Evolutionary conservation across 2,329 filamentous ascomycete species (phyloP), one percentile per base, ranked within the genome.

Genomic region (Fusarium devonianum): DNA sequence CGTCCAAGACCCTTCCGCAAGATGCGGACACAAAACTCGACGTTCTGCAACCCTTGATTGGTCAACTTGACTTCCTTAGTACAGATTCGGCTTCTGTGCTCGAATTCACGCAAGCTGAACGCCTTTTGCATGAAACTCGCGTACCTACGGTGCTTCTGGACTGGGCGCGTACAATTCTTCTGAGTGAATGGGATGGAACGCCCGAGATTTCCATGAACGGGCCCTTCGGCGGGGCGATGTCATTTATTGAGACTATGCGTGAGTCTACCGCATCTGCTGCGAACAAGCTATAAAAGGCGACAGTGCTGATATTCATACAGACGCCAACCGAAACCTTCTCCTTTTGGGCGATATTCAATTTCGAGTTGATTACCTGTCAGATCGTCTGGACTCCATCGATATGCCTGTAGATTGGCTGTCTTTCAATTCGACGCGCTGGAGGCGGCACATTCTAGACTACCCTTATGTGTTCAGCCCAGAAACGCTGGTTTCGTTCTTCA

Each of bases 111-210:
- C 71, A 77, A 26, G 56, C 74, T 1, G 83, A 83, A 51, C 76
- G 77, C n/a, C 73, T 75, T 11, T 62, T 82, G 16, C 84, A 84
- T 56, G 82, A 85, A 60, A 81, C 79, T 22, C 74, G 80, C 25
- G 75, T 82, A 13, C 82, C 80, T 7, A 82, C 78, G 9, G 68
- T 85, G 12, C 73, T 84, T 5, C 71, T 91, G 18, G 88, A 91
- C 63, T 92, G 87, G 88, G 82, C 88, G 14, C 80, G 88, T 50
- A 85, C 87, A 0, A 80, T 94, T 1, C 82, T 96, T 64, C 73
- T 95, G 33, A 84, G 86, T 45, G 85, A 90, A 54, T 97, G 92
- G 92, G 82, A 93, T 65, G 89, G 90, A 0, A 83, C 83, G 44
- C 81, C 89, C 2, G 81, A 86, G 32, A 81, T 96, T 40, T 77